Percentiles rank a stretch among this genome's conserved stretches.
These are phyloP conservation scores for Globisporangium nodosum DNA, from an alignment of 352 stramenopile genomes.

Conservation along the genomic window DNA sequence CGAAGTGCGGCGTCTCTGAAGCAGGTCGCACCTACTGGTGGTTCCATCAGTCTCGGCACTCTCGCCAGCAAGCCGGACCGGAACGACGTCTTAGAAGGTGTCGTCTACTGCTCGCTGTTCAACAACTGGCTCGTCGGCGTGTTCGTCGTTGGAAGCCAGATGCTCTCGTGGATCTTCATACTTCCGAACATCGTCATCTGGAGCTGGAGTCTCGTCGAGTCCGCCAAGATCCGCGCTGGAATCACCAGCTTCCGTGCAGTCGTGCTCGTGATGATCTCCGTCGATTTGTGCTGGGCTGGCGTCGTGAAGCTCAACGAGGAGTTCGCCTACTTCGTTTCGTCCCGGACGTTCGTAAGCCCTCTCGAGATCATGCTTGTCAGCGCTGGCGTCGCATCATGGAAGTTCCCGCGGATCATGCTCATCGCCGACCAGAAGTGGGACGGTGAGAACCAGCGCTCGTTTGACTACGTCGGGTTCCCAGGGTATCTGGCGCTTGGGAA, in stretches of 20 bases:
- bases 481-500: constrained; percentile 11
- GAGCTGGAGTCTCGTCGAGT: constrained; percentile 23
- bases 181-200: constrained; percentile 37
- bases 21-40: background rate
- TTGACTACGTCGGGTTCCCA: constrained; percentile 16
- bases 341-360: constrained; percentile 17
- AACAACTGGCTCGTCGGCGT: constrained; percentile 27
- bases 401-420: constrained; percentile 5
- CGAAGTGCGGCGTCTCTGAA: constrained; percentile 1
- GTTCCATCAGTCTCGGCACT: background rate
- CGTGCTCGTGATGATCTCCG: constrained; percentile 23
- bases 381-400: constrained; percentile 4
- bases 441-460: constrained; percentile 18
- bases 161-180: constrained; percentile 53
- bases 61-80: background rate
- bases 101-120: constrained; percentile 31
- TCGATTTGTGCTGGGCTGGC: constrained; percentile 22
- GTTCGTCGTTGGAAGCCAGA: constrained; percentile 17
- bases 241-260: constrained; percentile 30
- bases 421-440: constrained; percentile 18
- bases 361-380: constrained; percentile 22
- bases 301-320: constrained; percentile 28
- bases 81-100: constrained; percentile 6
- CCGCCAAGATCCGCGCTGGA: constrained; percentile 27
- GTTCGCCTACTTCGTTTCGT: constrained; percentile 26